Base-by-base conservation (phyloP, 345 rosid species). In the Populus deltoides region DNA sequence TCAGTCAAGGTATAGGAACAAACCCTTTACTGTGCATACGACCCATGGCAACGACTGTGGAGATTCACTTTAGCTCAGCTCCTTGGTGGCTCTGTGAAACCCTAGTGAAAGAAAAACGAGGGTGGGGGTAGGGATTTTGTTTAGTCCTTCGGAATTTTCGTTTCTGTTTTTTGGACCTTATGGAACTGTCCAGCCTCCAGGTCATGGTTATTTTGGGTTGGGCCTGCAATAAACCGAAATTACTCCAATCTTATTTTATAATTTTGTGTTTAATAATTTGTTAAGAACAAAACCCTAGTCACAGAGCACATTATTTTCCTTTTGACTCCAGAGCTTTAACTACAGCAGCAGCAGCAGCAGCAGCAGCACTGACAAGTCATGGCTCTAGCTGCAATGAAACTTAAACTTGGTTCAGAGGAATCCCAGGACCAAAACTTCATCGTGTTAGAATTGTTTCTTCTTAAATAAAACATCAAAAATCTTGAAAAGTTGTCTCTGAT, bases 11-110 rank as follows among this genome's bases (percentile, higher is more conserved):
- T 35, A 20, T 3, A 1, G 8, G 0, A 35, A 67, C 78, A 47
- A 0, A 88, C 97, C 97, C 97, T 78, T 91, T 78, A 70, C 89
- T 84, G 79, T 93, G 97, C 97, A 92, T 92, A 71, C 97, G 94
- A 77, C 95, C 97, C 95, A 91, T 93, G 87, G 82, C 75, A 69
- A 78, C 43, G 66, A 5, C 22, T 24, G 1, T 36, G 36, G 25
- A 12, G 76, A 25, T 24, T 11, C 65, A 45, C 7, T 36, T 31
- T 2, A 72, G 41, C 61, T 3, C 75, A 33, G 25, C 76, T 59
- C 29, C 29, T 24, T 10, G 29, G 65, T 24, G 65, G 27, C 65
- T 59, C 65, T 59, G 65, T 59, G 65, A 24, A 59, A 24, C 29
- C 65, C 65, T 59, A 59, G 29, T 25, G 29, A 10, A 59, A 24